Percentiles rank a stretch among this genome's conserved stretches.
phyloP scores from a whole-genome alignment of 1,284 basidiomycete species.

The Trichosporon inkin region DNA sequence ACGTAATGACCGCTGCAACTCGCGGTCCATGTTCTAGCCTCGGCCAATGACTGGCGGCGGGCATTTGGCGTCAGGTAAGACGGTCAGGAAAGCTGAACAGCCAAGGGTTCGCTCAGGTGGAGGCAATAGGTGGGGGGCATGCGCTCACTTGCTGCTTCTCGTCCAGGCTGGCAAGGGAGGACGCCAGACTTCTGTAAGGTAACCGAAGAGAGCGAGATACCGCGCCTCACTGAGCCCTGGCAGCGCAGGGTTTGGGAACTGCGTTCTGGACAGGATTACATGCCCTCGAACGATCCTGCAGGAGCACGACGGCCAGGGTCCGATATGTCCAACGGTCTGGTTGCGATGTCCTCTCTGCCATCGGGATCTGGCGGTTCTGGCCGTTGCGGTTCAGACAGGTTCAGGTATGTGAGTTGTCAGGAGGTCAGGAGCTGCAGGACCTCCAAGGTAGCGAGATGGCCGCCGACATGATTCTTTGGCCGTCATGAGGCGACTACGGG shows the following conservation, averaged over 20 bases:
- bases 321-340: slow-evolving; percentile 6
- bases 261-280: slow-evolving; percentile 4
- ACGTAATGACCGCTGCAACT: background rate
- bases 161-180: too few species aligned
- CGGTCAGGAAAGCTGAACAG: too few species aligned
- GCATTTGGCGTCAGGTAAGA: background rate
- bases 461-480: background rate
- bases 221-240: background rate
- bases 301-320: background rate
- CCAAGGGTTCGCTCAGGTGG: too few species aligned
- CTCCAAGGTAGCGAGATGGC: slow-evolving; percentile 1
- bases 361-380: slow-evolving; percentile 5
- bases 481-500: too few species aligned
- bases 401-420: slow-evolving; percentile 8
- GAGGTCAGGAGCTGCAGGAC: slow-evolving; percentile 5
- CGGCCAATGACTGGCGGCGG: background rate
- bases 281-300: slow-evolving; percentile 2
- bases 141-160: too few species aligned
- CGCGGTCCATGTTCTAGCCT: background rate
- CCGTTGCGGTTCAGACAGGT: slow-evolving; percentile 7
- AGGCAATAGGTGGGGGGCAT: too few species aligned
- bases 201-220: too few species aligned
- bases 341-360: background rate
- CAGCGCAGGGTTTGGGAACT: background rate
- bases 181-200: too few species aligned